Conservation (phyloP, 169 alveolate genomes). For the Plasmodium knowlesi region DNA sequence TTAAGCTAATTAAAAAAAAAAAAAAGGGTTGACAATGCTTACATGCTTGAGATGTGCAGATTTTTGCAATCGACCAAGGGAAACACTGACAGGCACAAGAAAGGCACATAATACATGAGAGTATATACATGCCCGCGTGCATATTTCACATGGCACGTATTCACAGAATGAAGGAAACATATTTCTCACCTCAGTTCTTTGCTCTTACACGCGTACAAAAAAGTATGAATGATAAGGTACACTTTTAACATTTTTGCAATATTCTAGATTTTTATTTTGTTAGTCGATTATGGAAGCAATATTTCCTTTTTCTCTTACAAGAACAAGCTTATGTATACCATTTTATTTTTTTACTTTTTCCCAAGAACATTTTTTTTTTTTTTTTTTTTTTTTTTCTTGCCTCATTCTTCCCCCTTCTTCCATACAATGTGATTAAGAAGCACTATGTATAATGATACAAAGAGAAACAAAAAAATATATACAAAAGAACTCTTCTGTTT, state of each 20-base stretch:
- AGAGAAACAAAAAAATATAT: constrained; percentile 4
- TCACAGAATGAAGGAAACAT: neutral
- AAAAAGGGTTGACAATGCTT: neutral
- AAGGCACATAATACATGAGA: neutral
- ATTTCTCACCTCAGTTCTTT: neutral
- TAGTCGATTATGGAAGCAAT: neutral
- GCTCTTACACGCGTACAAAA: neutral
- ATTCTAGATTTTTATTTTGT: neutral
- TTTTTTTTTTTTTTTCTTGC: neutral
- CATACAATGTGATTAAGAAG: neutral
- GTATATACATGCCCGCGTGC: neutral
- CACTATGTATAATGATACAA: constrained; percentile 4
- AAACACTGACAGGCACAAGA: neutral
- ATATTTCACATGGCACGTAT: neutral
- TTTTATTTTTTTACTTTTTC: neutral
- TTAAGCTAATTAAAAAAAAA: neutral
- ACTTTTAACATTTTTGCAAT: neutral
- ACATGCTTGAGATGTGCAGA: neutral
- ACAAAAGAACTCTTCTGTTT: neutral
- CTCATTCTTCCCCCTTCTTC: neutral
- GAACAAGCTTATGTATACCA: neutral
- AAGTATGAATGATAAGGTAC: neutral
- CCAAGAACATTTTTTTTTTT: neutral
- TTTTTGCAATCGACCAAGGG: neutral
- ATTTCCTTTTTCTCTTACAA: neutral